Percentiles rank a stretch among this genome's conserved stretches.
Evolutionary conservation across 805 yeast species (phyloP).

Genomic region (Zygosaccharomyces lentus): DNA sequence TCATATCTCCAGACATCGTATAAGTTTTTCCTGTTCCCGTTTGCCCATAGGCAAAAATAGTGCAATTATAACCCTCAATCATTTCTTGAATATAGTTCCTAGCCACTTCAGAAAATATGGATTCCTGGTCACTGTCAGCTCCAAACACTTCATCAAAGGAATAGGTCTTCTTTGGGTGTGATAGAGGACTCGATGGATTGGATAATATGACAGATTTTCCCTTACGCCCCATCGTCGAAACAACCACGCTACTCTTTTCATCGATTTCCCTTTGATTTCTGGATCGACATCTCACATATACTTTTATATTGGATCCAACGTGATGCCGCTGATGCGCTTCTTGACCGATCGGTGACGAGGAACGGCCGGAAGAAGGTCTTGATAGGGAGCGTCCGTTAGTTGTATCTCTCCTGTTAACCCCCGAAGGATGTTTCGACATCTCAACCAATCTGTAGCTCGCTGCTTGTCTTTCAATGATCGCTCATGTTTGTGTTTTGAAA

Average conservation of each 20-base stretch:
- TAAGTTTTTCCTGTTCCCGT: conserved; percentile 85
- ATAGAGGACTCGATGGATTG: conserved; percentile 17
- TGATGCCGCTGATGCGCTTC: conserved; percentile 7
- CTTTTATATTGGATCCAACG: conserved; percentile 42
- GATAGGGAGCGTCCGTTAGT: background rate
- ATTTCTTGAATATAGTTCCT: conserved; percentile 55
- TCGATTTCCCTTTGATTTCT: conserved; percentile 51
- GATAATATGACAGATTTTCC: conserved; percentile 46
- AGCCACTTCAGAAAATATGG: conserved; percentile 62
- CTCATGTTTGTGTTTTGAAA: background rate
- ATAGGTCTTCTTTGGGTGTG: conserved; percentile 46
- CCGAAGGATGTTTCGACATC: background rate
- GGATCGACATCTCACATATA: conserved; percentile 54
- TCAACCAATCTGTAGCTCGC: too few species aligned
- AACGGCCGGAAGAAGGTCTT: conserved; percentile 3
- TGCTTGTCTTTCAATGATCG: background rate
- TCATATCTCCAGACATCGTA: conserved; percentile 66
- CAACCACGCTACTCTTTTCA: conserved; percentile 53
- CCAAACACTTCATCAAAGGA: conserved; percentile 77
- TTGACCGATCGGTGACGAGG: background rate
- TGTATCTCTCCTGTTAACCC: background rate
- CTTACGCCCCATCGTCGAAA: conserved; percentile 44
- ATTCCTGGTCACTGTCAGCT: conserved; percentile 69
- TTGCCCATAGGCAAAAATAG: conserved; percentile 82
- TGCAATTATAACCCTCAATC: conserved; percentile 68